These are phyloP conservation scores for Sarocladiaceae sp. DNA, from an alignment of 2,329 filamentous ascomycete genomes.

Conservation along the genomic window DNA sequence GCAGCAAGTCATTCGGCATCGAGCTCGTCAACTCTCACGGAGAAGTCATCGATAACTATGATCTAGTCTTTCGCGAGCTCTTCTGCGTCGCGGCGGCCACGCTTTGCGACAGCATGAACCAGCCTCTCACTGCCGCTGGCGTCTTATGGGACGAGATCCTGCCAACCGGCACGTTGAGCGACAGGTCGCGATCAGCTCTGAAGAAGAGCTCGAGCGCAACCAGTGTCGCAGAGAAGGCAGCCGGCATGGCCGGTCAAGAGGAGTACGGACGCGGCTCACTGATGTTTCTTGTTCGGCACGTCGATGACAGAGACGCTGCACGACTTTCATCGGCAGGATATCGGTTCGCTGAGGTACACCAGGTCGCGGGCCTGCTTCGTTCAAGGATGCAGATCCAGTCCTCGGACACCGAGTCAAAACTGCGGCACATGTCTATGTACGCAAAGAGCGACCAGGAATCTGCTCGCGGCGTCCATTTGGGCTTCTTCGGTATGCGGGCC, in stretches of 20 bases:
- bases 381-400: constrained; percentile 68
- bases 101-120: constrained; percentile 62
- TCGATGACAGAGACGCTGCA: constrained; percentile 53
- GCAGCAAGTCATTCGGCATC: constrained; percentile 22
- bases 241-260: constrained; percentile 16
- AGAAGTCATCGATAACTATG: constrained; percentile 61
- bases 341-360: constrained; percentile 65
- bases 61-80: constrained; percentile 70
- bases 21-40: constrained; percentile 47
- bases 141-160: constrained; percentile 71
- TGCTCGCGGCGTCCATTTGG: constrained; percentile 43
- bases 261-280: constrained; percentile 66
- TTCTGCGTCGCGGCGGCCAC: constrained; percentile 74
- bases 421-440: constrained; percentile 60
- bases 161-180: constrained; percentile 46
- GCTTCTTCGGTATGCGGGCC: constrained; percentile 51
- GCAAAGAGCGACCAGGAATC: constrained; percentile 36
- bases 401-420: constrained; percentile 51
- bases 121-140: constrained; percentile 57
- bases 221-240: constrained; percentile 35
- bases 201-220: constrained; percentile 20
- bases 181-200: constrained; percentile 14
- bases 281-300: constrained; percentile 68
- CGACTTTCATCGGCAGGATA: constrained; percentile 66
- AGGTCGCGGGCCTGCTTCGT: constrained; percentile 63